phyloP scores from a whole-genome alignment of 2,329 filamentous ascomycete species.

The Trichophyton mentagrophytes region DNA sequence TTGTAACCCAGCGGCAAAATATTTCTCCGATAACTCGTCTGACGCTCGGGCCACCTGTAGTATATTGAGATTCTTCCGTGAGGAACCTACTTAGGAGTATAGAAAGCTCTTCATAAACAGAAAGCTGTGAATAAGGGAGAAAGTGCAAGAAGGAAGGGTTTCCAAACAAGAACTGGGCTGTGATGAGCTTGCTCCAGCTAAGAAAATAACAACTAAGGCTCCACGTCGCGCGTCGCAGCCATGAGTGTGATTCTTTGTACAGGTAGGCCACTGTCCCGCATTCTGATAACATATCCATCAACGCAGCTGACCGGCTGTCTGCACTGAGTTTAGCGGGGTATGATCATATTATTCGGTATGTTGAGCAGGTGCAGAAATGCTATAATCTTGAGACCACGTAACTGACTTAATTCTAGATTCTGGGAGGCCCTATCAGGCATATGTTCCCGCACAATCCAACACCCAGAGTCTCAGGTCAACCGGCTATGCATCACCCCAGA shows the following conservation, averaged over 20 bases:
- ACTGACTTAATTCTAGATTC: constrained; percentile 47
- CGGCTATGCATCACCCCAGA: constrained; percentile 96
- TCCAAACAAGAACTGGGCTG: neutral
- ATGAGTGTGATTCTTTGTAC: constrained; percentile 59
- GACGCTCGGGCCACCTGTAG: too few species aligned
- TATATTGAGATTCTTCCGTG: too few species aligned
- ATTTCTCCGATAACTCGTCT: too few species aligned
- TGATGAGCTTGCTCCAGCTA: neutral
- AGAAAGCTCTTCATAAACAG: too few species aligned
- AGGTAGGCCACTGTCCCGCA: constrained; percentile 36
- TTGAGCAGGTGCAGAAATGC: neutral
- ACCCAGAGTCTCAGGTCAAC: constrained; percentile 96
- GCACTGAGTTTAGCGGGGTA: constrained; percentile 45
- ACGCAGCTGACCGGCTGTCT: neutral
- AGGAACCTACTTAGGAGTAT: too few species aligned
- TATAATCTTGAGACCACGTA: too few species aligned
- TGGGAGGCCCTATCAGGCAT: constrained; percentile 98
- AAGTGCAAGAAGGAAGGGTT: neutral
- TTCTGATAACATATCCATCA: neutral
- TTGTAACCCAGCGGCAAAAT: too few species aligned
- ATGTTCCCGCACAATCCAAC: constrained; percentile 93
- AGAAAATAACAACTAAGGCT: neutral
- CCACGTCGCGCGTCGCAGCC: constrained; percentile 7
- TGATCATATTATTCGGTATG: constrained; percentile 62
- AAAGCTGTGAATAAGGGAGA: neutral